phyloP scores from a whole-genome alignment of 495 filamentous ascomycete genomes.

The Trypethelium eluteriae region DNA sequence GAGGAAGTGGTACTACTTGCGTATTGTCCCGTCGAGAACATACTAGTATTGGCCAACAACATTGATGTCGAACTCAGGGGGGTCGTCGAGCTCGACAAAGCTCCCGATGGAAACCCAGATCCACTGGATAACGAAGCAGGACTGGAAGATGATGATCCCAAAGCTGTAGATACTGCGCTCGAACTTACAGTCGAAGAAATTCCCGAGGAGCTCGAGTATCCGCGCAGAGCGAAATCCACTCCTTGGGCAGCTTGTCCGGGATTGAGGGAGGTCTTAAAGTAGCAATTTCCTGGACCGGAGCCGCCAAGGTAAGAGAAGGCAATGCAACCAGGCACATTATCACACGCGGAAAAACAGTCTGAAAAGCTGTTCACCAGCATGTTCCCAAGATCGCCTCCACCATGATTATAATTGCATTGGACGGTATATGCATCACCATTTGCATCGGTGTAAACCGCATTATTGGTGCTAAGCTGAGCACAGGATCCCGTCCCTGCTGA shows the following conservation, averaged over 20 bases:
- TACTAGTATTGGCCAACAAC: not conserved
- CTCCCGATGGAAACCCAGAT: not conserved
- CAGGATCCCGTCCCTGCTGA: not conserved
- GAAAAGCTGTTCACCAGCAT: conserved; percentile 8
- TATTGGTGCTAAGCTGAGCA: not conserved
- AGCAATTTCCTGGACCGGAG: conserved; percentile 19
- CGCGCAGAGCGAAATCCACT: not conserved
- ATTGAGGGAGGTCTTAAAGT: conserved; percentile 17
- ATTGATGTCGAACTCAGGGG: not conserved
- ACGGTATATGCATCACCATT: conserved; percentile 15
- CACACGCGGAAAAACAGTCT: conserved; percentile 20
- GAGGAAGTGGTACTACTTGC: not conserved
- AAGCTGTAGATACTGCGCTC: not conserved
- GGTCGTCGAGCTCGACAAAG: not conserved
- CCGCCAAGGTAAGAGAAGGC: conserved; percentile 21
- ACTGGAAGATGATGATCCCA: conserved; percentile 1
- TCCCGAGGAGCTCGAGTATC: not conserved
- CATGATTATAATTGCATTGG: conserved; percentile 16
- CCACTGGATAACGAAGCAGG: not conserved
- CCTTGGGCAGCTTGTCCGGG: not conserved
- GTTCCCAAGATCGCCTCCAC: conserved; percentile 13
- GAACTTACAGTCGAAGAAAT: not conserved
- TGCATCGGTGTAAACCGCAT: not conserved
- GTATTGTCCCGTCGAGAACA: not conserved
- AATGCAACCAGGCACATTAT: conserved; percentile 13